Percentiles rank a stretch among this genome's conserved stretches.
phyloP scores from a whole-genome alignment of 202 grass and related monocot genomes.

The Elaeis oleifera region DNA sequence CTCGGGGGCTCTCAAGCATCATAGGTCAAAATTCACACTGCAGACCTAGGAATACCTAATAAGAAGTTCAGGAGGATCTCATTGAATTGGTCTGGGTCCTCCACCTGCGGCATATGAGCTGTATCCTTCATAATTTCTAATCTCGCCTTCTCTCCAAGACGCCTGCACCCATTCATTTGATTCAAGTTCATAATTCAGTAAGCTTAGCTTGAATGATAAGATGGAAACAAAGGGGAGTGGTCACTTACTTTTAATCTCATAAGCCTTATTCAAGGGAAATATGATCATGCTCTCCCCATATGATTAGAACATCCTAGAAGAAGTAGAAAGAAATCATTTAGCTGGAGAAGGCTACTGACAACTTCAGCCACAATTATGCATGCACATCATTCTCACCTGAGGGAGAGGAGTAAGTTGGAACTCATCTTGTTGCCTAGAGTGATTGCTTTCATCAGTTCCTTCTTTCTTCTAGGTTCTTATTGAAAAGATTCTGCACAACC shows the following conservation, averaged over 20 bases:
- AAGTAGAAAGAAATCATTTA: not conserved
- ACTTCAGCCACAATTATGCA: not conserved
- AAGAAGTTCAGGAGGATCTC: not conserved
- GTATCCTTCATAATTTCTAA: conserved; percentile 57
- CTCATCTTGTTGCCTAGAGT: conserved; percentile 43
- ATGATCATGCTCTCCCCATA: conserved; percentile 79
- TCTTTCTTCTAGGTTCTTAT: conserved; percentile 59
- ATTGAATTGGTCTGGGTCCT: conserved; percentile 30
- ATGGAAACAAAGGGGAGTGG: too few relatives aligned
- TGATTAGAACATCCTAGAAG: conserved; percentile 55
- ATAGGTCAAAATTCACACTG: too few relatives aligned
- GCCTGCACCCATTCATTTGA: conserved; percentile 9
- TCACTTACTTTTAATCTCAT: conserved; percentile 40
- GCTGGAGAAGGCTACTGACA: not conserved
- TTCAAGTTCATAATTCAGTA: not conserved
- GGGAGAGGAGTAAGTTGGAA: conserved; percentile 59
- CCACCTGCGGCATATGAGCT: conserved; percentile 51
- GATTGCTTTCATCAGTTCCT: conserved; percentile 52
- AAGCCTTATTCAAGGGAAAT: conserved; percentile 64
- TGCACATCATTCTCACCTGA: conserved; percentile 35
- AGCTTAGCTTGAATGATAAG: not conserved
- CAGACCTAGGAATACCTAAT: not conserved
- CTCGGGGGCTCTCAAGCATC: too few relatives aligned
- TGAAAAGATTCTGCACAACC: conserved; percentile 44
- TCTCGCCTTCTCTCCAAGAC: conserved; percentile 41